Evolutionary conservation across 495 filamentous ascomycete genomes (phyloP).

Genomic region (Trichoderma gamsii): DNA sequence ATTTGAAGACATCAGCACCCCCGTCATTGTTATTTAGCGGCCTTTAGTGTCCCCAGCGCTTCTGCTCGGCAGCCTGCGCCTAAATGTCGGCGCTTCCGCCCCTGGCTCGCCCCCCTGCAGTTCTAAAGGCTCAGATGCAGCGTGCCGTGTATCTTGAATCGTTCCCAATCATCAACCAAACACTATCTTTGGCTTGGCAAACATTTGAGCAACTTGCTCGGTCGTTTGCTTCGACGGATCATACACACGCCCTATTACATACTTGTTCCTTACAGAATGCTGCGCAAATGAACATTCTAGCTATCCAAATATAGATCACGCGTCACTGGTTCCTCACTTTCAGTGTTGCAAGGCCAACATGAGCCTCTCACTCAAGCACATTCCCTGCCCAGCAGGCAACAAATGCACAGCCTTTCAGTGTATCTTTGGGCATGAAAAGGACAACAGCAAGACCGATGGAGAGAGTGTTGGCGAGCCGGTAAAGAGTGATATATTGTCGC

Average conservation of each 20-base stretch:
- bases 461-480: slow-evolving; percentile 3
- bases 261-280: background rate
- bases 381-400: slow-evolving; percentile 58
- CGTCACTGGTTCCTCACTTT: background rate
- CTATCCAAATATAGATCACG: background rate
- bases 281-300: background rate
- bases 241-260: background rate
- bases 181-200: background rate
- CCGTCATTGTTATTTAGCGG: background rate
- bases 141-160: background rate
- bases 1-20: background rate
- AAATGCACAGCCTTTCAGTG: slow-evolving; percentile 35
- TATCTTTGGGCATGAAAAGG: slow-evolving; percentile 37
- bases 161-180: background rate
- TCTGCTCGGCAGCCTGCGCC: slow-evolving; percentile 8
- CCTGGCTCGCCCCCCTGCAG: slow-evolving; percentile 4
- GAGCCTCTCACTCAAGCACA: slow-evolving; percentile 40
- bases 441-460: slow-evolving; percentile 22
- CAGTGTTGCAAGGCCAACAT: background rate
- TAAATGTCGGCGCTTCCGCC: background rate
- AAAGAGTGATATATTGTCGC: slow-evolving; percentile 15
- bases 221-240: background rate
- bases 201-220: background rate
- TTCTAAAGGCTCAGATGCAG: background rate
- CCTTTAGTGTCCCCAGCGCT: background rate